Evolutionary conservation across 2,329 filamentous ascomycete species (phyloP).

Genomic region (Fusarium nelsonii): DNA sequence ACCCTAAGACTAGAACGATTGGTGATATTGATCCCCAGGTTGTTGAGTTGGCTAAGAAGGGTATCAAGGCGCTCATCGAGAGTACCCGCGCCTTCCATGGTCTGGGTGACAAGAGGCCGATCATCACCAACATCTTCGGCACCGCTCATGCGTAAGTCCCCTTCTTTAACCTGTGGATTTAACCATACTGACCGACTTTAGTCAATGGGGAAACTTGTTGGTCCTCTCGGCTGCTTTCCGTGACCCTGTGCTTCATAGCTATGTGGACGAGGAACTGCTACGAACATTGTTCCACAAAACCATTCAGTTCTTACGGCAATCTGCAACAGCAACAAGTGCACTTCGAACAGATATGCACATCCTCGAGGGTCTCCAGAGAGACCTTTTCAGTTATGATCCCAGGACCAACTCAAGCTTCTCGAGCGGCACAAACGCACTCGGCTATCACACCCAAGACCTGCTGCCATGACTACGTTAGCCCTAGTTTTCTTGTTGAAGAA

Average conservation of each 20-base stretch:
- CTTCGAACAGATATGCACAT: slow-evolving; percentile 81
- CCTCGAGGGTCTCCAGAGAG: slow-evolving; percentile 67
- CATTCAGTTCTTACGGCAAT: slow-evolving; percentile 78
- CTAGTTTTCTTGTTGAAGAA: slow-evolving; percentile 41
- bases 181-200: slow-evolving; percentile 53
- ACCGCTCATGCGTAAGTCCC: slow-evolving; percentile 91
- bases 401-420: slow-evolving; percentile 58
- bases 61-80: slow-evolving; percentile 80
- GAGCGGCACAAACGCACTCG: slow-evolving; percentile 52
- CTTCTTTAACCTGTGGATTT: not conserved
- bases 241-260: slow-evolving; percentile 70
- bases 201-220: slow-evolving; percentile 96
- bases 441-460: slow-evolving; percentile 45
- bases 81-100: slow-evolving; percentile 86
- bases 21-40: slow-evolving; percentile 60
- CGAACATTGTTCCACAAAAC: slow-evolving; percentile 76
- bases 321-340: slow-evolving; percentile 79
- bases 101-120: slow-evolving; percentile 73
- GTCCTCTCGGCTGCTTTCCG: slow-evolving; percentile 86
- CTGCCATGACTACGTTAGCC: slow-evolving; percentile 44
- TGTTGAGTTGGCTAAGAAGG: slow-evolving; percentile 68
- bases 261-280: slow-evolving; percentile 69
- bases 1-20: slow-evolving; percentile 53
- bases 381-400: slow-evolving; percentile 56
- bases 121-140: slow-evolving; percentile 96